These are phyloP conservation scores for Apophysomyces trapeziformis DNA, from an alignment of 371 early-diverging fungal species.

Conservation along the genomic window DNA sequence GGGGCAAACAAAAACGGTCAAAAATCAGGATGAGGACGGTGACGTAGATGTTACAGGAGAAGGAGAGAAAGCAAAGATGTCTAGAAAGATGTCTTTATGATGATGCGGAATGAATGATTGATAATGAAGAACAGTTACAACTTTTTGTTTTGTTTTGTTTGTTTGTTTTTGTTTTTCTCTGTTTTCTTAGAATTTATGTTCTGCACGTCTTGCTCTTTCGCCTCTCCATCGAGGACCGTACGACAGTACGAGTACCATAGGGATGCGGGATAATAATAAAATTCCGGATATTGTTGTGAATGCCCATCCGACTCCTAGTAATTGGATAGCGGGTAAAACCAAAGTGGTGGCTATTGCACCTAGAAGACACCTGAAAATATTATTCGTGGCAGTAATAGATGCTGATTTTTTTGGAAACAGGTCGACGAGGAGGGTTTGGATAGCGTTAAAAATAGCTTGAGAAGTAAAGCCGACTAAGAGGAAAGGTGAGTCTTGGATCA, in stretches of 20 bases:
- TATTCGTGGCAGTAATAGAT: conserved; percentile 47
- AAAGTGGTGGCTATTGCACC: conserved; percentile 35
- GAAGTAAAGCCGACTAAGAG: conserved; percentile 35
- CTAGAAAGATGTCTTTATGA: conserved; percentile 11
- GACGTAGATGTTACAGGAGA: conserved; percentile 23
- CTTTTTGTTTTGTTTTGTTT: neutral
- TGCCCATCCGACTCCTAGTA: conserved; percentile 42
- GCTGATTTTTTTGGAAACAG: conserved; percentile 46
- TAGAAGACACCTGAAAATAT: conserved; percentile 41
- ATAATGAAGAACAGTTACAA: conserved; percentile 1
- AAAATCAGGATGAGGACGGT: conserved; percentile 24
- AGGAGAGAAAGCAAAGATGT: neutral
- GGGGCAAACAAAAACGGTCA: conserved; percentile 28
- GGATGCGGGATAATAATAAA: conserved; percentile 33
- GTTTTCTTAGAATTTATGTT: conserved; percentile 1
- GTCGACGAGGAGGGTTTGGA: conserved; percentile 46
- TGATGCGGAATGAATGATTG: conserved; percentile 7
- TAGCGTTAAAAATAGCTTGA: conserved; percentile 38
- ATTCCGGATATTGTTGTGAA: conserved; percentile 35
- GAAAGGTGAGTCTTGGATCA: neutral
- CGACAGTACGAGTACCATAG: conserved; percentile 29
- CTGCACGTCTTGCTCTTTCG: conserved; percentile 23
- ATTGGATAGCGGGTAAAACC: conserved; percentile 32
- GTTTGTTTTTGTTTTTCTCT: neutral
- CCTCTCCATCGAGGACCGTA: conserved; percentile 41